Evolutionary conservation across 345 rosid genomes (phyloP), one percentile per base, ranked within the genome.

Genomic region (Acer campestre): DNA sequence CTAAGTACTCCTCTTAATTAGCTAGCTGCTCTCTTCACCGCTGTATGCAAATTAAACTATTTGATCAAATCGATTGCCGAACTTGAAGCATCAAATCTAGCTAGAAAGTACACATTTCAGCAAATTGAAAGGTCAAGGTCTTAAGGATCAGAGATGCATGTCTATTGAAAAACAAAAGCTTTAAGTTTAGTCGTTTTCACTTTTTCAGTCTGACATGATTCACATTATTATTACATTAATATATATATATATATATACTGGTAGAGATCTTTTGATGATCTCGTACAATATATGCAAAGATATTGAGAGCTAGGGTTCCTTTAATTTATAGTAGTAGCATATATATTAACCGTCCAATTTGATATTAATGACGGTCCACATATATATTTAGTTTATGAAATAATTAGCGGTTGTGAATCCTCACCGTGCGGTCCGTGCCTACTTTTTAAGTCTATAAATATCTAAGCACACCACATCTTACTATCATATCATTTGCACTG

Each of bases 51-150:
- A 25, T 17, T 44, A 40, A 27, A 17, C 8, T 6, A 14, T 53
- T 69, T 29, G 44, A 66, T 66, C 56, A 58, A 74, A 51, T 25
- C 48, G 70, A 35, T 61, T 18, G 75, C 76, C 70, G 20, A 35
- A 80, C 78, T 75, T 56, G 27, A 66, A 74, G 35, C 20, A 23
- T 63, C 38, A 35, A 16, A 53, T 53, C 7, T 17, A 53, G 58
- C 58, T 53, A 16, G n/a, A 20, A 35, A 64, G 64, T 67, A 40
- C 56, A 81, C 78, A 76, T 53, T 69, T 69, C 67, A 65, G 69
- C 62, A 67, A 5, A 46, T 68, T 75, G 85, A 72, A 80, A 65
- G 84, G 88, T 69, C 82, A 75, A 10, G 70, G 38, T 35, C 6
- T 35, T 6, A 35, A 35, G 38, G 38, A 35, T 35, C 38, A 2